phyloP scores from a whole-genome alignment of 2,329 filamentous ascomycete species.

The Neurospora crassa region DNA sequence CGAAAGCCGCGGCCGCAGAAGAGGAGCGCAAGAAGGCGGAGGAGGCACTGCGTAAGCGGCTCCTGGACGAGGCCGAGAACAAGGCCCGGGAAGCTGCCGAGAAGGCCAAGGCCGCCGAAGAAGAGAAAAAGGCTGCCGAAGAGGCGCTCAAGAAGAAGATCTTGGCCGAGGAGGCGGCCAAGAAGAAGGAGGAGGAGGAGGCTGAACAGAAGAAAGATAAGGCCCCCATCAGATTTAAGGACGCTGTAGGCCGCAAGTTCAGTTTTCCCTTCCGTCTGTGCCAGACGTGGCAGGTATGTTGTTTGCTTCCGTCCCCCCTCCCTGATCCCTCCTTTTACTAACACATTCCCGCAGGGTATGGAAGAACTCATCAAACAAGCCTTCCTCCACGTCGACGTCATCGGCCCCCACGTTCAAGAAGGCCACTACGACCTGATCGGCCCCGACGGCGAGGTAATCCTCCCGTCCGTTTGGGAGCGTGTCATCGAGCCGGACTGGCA shows the following conservation, averaged over 20 bases:
- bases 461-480: slow-evolving; percentile 73
- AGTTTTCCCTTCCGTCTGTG: slow-evolving; percentile 84
- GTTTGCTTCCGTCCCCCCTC: too few species aligned
- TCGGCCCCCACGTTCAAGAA: slow-evolving; percentile 66
- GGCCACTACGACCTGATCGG: slow-evolving; percentile 75
- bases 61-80: slow-evolving; percentile 20
- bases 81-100: slow-evolving; percentile 18
- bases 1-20: slow-evolving; percentile 34
- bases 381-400: slow-evolving; percentile 67
- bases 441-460: slow-evolving; percentile 72
- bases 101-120: slow-evolving; percentile 39
- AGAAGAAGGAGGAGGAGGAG: slow-evolving; percentile 34
- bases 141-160: slow-evolving; percentile 43
- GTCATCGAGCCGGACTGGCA: slow-evolving; percentile 70
- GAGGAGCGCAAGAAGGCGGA: slow-evolving; percentile 28
- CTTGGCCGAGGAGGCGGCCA: slow-evolving; percentile 29
- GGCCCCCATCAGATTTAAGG: slow-evolving; percentile 78
- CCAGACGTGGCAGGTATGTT: slow-evolving; percentile 69
- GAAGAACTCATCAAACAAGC: slow-evolving; percentile 79
- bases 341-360: slow-evolving; percentile 53
- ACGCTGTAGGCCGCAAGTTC: slow-evolving; percentile 84
- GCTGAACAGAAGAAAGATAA: slow-evolving; percentile 46
- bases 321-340: slow-evolving; percentile 10
- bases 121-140: slow-evolving; percentile 44
- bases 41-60: slow-evolving; percentile 25